Evolutionary conservation across 208 protist genomes (phyloP), one percentile per base, ranked within the genome.

Genomic region (Pavlovales sp.): DNA sequence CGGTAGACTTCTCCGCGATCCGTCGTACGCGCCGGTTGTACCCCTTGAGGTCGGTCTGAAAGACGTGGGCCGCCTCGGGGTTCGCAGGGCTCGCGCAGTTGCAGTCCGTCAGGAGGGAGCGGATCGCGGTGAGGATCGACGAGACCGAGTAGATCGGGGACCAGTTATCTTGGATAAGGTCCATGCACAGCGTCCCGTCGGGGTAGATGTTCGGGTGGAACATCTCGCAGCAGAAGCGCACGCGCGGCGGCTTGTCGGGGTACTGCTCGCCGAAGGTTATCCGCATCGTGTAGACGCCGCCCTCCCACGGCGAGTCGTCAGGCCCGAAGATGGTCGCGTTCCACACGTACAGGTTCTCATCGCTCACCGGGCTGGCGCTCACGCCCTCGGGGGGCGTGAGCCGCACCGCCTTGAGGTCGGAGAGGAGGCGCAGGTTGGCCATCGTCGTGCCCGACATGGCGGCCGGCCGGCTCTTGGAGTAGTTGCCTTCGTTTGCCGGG

Each of bases 81-180:
- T 94, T 93, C 2, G 93, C 93, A 36, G 93, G 92, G 78, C 85
- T 91, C 39, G 41, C 77, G 57, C 91, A 92, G 85, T 94, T 94
- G 20, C 92, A 92, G 47, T 94, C 93, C 26, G 90, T 93, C 34
- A 94, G 79, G 0, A 94, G 78, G 44, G 92, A 93, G 46, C 93
- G 92, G 66, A 95, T 94, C 0, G 91, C 92, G 39, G 87, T 91
- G 39, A 95, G 84, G 26, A 95, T 91, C 2, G 92, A 77, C 30
- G 66, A 67, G n/a, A 93, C 87, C 42, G 92, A 90, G 90, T 93
- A 94, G 32, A 89, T 90, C 0, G 93, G 91, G 18, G 88, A 88
- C 93, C 93, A 95, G 40, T 93, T 91, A 46, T 91, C 87, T 44
- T 91, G 79, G 32, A 95, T 86, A 36, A 95, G 92, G 78, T 95